Evolutionary conservation across 148 eudicot genomes (phyloP).

Genomic region (Amaranthus hypochondriacus): DNA sequence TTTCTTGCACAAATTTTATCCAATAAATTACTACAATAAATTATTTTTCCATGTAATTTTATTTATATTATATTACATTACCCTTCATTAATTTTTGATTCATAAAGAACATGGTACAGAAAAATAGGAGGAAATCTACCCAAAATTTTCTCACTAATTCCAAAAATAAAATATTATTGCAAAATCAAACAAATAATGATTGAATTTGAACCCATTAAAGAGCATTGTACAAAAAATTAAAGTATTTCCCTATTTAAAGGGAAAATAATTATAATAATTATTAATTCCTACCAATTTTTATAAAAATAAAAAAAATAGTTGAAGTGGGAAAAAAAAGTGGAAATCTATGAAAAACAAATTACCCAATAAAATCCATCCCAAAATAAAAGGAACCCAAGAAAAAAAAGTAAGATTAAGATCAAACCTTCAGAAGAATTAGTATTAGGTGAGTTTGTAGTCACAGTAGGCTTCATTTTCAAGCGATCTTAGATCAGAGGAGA

Average conservation of each 20-base stretch:
- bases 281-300: not conserved
- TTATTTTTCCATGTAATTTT: not conserved
- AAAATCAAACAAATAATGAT: too few relatives aligned
- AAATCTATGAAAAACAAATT: not conserved
- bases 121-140: too few relatives aligned
- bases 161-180: too few relatives aligned
- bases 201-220: too few relatives aligned
- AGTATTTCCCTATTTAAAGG: not conserved
- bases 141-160: too few relatives aligned
- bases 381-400: not conserved
- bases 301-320: not conserved
- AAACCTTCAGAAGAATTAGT: slow-evolving; percentile 57
- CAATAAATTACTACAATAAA: not conserved
- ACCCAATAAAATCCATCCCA: slow-evolving; percentile 3
- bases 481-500: slow-evolving; percentile 13
- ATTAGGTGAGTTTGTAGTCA: slow-evolving; percentile 31
- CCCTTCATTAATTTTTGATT: not conserved
- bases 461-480: slow-evolving; percentile 48
- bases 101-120: too few relatives aligned
- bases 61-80: not conserved
- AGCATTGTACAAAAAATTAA: not conserved
- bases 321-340: not conserved
- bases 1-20: too few relatives aligned
- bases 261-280: not conserved
- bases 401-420: not conserved